These are phyloP conservation scores for Penicillium polonicum DNA, from an alignment of 2,329 filamentous ascomycete species.

Conservation along the genomic window DNA sequence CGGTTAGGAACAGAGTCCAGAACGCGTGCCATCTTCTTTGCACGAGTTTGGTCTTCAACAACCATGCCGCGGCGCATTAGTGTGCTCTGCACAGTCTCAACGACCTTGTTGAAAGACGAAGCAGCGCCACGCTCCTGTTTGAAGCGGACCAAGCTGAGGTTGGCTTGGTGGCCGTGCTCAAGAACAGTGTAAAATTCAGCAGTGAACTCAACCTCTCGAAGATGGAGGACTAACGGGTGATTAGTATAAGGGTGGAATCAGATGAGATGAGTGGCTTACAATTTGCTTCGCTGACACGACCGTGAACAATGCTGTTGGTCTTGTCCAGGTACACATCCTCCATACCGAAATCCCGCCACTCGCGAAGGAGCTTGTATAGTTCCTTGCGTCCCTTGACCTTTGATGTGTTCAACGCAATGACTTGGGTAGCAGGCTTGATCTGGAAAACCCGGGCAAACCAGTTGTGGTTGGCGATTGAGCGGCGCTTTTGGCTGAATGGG, in stretches of 20 bases:
- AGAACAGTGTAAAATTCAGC: constrained; percentile 86
- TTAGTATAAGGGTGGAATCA: constrained; percentile 11
- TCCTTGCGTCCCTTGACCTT: constrained; percentile 75
- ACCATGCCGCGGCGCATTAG: constrained; percentile 66
- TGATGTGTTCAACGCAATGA: constrained; percentile 72
- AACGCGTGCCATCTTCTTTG: constrained; percentile 63
- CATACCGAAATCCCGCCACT: constrained; percentile 82
- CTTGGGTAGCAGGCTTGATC: constrained; percentile 75
- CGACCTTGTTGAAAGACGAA: constrained; percentile 80
- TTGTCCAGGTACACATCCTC: constrained; percentile 76
- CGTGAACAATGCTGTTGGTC: constrained; percentile 74
- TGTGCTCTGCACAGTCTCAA: constrained; percentile 71
- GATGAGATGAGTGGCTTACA: constrained; percentile 57
- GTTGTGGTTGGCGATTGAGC: constrained; percentile 56
- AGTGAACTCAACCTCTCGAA: constrained; percentile 86
- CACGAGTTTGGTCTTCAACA: constrained; percentile 65
- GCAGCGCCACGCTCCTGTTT: constrained; percentile 90
- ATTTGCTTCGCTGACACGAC: constrained; percentile 71
- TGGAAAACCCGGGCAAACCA: constrained; percentile 89
- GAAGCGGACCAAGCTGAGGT: constrained; percentile 78
- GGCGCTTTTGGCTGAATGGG: constrained; percentile 16
- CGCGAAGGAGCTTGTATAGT: constrained; percentile 69
- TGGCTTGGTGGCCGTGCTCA: constrained; percentile 74
- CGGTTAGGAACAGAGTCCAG: constrained; percentile 30
- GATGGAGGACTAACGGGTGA: constrained; percentile 62